Conservation (phyloP, 2,329 filamentous ascomycete species). For the Graphilbum sp. region DNA sequence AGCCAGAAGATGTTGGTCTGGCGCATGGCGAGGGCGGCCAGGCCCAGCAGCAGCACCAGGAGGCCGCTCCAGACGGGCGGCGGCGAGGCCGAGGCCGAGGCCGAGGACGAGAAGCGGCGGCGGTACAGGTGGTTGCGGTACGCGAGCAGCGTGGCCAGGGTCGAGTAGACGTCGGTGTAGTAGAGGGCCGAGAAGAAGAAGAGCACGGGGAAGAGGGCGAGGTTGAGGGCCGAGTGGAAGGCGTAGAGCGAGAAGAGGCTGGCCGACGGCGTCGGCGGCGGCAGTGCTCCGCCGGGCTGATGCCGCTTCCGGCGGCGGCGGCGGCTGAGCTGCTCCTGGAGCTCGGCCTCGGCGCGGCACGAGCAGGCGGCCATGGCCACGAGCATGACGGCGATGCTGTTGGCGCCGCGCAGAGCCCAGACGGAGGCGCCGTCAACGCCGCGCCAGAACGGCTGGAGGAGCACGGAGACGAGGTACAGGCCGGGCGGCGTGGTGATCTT, state of each 20-base stretch:
- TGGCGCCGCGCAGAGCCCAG: slow-evolving; percentile 30
- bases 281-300: too few species aligned
- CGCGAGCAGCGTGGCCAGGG: slow-evolving; percentile 53
- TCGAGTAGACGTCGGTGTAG: slow-evolving; percentile 84
- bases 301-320: slow-evolving; percentile 4
- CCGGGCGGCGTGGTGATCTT: slow-evolving; percentile 96
- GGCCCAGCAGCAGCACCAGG: slow-evolving; percentile 35
- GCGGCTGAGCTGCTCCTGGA: slow-evolving; percentile 11
- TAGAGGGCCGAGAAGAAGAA: slow-evolving; percentile 96
- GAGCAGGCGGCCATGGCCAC: slow-evolving; percentile 29
- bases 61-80: slow-evolving; percentile 24
- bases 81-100: background rate
- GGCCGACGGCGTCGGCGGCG: background rate
- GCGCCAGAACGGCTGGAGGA: slow-evolving; percentile 4
- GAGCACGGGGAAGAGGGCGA: slow-evolving; percentile 70
- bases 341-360: slow-evolving; percentile 36
- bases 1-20: slow-evolving; percentile 98
- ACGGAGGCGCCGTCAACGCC: slow-evolving; percentile 9
- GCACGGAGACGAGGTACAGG: slow-evolving; percentile 29
- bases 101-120: background rate
- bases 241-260: slow-evolving; percentile 23
- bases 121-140: slow-evolving; percentile 43
- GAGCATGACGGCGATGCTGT: slow-evolving; percentile 25
- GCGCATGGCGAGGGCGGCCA: slow-evolving; percentile 57
- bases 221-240: slow-evolving; percentile 55